These are phyloP conservation scores for Novymonas esmeraldas DNA, from an alignment of 208 protist species.

Conservation along the genomic window DNA sequence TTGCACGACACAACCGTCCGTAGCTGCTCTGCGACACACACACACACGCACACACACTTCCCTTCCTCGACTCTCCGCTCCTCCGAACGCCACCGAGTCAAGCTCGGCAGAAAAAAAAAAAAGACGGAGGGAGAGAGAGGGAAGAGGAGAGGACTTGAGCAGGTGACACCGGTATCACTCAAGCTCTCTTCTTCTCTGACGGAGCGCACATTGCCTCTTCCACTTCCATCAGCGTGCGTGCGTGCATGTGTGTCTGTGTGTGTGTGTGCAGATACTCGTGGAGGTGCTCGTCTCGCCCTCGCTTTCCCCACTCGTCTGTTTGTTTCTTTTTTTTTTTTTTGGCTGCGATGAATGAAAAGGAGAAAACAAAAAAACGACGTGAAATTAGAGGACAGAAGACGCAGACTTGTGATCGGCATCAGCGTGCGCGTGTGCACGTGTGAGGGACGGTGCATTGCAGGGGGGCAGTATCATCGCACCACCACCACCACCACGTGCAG, in stretches of 20 bases:
- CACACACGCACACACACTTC: too few species aligned
- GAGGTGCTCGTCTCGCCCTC: not conserved
- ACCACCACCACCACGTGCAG: too few species aligned
- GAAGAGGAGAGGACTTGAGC: not conserved
- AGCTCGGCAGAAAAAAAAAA: not conserved
- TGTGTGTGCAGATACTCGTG: not conserved
- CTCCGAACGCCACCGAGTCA: too few species aligned
- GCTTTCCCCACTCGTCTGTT: not conserved
- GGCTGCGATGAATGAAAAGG: slow-evolving; percentile 9
- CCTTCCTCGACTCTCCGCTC: too few species aligned
- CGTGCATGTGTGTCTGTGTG: slow-evolving; percentile 1
- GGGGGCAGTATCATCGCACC: too few species aligned
- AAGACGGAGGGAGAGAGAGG: not conserved
- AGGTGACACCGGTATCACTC: too few species aligned
- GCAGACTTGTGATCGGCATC: too few species aligned
- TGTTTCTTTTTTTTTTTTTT: not conserved
- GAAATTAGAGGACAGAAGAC: not conserved
- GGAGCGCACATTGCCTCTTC: too few species aligned
- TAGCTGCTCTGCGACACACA: too few species aligned
- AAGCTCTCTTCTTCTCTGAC: too few species aligned
- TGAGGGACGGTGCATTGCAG: too few species aligned
- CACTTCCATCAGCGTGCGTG: not conserved
- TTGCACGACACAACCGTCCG: too few species aligned
- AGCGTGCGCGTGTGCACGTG: not conserved
- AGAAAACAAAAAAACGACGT: slow-evolving; percentile 19